Percentiles rank a stretch among this genome's conserved stretches.
These are phyloP conservation scores for Rehmannia glutinosa DNA, from an alignment of 257 asterid species.

Conservation along the genomic window DNA sequence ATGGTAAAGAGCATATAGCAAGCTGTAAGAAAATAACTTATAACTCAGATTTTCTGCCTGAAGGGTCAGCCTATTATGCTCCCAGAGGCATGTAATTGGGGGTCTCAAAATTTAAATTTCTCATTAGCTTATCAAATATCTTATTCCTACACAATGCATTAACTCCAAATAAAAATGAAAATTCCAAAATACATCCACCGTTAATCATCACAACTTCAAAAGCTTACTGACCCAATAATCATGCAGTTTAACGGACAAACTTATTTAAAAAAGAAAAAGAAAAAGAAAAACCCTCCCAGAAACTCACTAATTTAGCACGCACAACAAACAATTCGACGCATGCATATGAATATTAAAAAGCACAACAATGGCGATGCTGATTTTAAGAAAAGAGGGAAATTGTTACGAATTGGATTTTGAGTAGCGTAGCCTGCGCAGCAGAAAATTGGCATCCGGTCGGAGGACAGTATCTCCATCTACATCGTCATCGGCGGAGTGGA, in stretches of 20 bases:
- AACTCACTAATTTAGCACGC: not conserved
- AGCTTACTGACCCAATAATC: not conserved
- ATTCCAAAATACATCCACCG: not conserved
- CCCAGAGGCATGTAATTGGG: conserved; percentile 10
- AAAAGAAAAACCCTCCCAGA: too few relatives aligned
- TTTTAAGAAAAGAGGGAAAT: not conserved
- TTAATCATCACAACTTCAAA: too few relatives aligned
- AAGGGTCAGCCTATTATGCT: too few relatives aligned
- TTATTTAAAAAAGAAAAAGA: too few relatives aligned
- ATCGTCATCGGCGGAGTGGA: conserved; percentile 29
- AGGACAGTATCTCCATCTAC: conserved; percentile 27
- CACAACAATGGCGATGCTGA: not conserved
- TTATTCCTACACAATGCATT: not conserved
- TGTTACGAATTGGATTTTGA: conserved; percentile 54
- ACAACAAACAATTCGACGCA: conserved; percentile 1
- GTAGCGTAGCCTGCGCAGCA: conserved; percentile 72
- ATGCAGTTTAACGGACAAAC: too few relatives aligned
- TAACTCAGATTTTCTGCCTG: too few relatives aligned
- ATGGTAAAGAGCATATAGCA: not conserved
- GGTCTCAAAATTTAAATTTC: not conserved
- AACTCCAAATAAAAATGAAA: not conserved
- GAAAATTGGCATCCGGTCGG: conserved; percentile 40
- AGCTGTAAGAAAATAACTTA: not conserved
- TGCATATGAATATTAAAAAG: not conserved
- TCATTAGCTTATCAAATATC: not conserved